Percentiles rank a stretch among this genome's conserved stretches.
Evolutionary conservation across 2,329 filamentous ascomycete species (phyloP).

Genomic region (Ceratocystis harringtonii): DNA sequence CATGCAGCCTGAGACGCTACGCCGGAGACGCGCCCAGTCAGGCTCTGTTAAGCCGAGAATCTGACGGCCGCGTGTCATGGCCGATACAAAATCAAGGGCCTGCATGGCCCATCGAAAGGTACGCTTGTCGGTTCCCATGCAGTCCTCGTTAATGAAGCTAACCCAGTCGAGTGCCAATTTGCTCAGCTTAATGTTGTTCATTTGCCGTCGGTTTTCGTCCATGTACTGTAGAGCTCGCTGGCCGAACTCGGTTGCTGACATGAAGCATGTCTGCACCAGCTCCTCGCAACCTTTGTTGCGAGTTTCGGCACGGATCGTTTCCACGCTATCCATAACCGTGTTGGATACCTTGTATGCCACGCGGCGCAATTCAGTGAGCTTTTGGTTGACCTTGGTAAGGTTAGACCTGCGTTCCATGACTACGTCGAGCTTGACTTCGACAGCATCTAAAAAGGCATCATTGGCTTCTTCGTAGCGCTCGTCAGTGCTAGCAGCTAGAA

Average conservation of each 20-base stretch:
- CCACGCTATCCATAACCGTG: constrained; percentile 96
- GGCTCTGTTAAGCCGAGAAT: constrained; percentile 80
- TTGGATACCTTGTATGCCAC: constrained; percentile 94
- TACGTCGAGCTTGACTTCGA: constrained; percentile 73
- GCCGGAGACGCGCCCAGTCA: constrained; percentile 68
- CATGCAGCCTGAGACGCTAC: constrained; percentile 95
- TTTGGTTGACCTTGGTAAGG: constrained; percentile 76
- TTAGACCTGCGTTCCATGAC: constrained; percentile 88
- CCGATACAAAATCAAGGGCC: constrained; percentile 91
- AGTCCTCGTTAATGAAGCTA: constrained; percentile 95
- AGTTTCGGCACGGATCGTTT: constrained; percentile 78
- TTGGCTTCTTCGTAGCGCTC: constrained; percentile 66
- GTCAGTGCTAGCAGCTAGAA: constrained; percentile 79
- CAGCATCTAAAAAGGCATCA: constrained; percentile 57
- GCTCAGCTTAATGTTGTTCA: constrained; percentile 94
- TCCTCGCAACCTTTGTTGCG: constrained; percentile 78
- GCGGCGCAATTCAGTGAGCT: constrained; percentile 85
- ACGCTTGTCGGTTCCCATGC: constrained; percentile 80
- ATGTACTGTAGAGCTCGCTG: constrained; percentile 89
- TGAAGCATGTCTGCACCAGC: constrained; percentile 92
- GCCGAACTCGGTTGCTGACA: constrained; percentile 97
- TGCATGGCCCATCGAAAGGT: constrained; percentile 96
- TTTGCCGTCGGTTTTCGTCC: constrained; percentile 84
- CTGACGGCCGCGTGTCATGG: constrained; percentile 86
- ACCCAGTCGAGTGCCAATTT: constrained; percentile 93